Percentiles rank a stretch among this genome's conserved stretches.
These are phyloP conservation scores for Mucor velutinosus DNA, from an alignment of 371 early-diverging fungal species.

Conservation along the genomic window DNA sequence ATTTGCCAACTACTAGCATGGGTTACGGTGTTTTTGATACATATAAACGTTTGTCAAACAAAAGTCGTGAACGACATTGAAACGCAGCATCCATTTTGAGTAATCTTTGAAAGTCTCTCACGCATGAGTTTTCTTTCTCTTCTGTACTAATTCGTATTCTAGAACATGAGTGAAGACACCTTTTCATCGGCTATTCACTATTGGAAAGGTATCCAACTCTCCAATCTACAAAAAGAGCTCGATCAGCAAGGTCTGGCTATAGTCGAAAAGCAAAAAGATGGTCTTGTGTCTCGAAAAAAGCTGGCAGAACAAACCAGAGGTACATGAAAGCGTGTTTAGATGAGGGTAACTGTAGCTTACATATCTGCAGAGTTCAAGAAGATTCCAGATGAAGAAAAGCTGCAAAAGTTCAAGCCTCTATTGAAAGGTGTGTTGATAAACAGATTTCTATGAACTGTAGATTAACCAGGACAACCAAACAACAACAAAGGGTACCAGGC, in stretches of 20 bases:
- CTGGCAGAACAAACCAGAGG: conserved; percentile 91
- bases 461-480: neutral
- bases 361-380: conserved; percentile 71
- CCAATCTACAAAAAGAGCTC: conserved; percentile 68
- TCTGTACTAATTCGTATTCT: neutral
- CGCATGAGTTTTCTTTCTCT: neutral
- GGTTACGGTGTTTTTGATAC: too few species aligned
- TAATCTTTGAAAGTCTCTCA: neutral
- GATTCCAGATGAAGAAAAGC: conserved; percentile 76
- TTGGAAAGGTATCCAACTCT: conserved; percentile 69
- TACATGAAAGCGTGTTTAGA: conserved; percentile 21
- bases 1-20: too few species aligned
- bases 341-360: neutral
- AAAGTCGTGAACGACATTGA: too few species aligned
- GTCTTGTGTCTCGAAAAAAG: conserved; percentile 74
- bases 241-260: conserved; percentile 80
- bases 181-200: conserved; percentile 60
- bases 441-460: neutral
- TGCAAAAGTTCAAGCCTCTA: conserved; percentile 70
- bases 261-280: conserved; percentile 85
- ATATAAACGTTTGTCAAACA: too few species aligned
- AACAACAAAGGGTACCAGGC: conserved; percentile 71
- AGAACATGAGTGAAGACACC: conserved; percentile 27
- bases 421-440: conserved; percentile 58
- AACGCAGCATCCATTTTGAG: neutral